Evolutionary conservation across 2,329 filamentous ascomycete species (phyloP).

Genomic region (Phaeoacremonium minimum): DNA sequence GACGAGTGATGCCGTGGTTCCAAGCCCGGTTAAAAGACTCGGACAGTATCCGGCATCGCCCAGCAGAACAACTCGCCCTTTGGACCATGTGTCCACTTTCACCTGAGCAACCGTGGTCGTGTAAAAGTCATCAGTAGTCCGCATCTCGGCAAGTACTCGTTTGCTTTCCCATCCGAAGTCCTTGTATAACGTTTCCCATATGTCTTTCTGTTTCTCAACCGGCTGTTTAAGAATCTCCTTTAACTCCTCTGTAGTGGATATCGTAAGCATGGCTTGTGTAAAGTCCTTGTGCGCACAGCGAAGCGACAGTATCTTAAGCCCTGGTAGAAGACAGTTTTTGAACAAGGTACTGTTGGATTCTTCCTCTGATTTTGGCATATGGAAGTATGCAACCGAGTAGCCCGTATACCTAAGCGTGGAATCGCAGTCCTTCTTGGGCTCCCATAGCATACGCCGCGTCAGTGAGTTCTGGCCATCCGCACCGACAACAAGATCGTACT

Average conservation of each 20-base stretch:
- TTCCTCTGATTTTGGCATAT: constrained; percentile 4
- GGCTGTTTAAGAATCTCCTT: constrained; percentile 3
- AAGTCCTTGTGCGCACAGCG: constrained; percentile 21
- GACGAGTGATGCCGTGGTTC: constrained; percentile 41
- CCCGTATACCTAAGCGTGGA: constrained; percentile 19
- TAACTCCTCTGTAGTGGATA: constrained; percentile 1
- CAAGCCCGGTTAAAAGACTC: constrained; percentile 43
- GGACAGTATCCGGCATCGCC: constrained; percentile 52
- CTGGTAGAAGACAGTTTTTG: constrained; percentile 1
- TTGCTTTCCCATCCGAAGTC: constrained; percentile 37
- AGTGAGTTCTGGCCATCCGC: constrained; percentile 51
- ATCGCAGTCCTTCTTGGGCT: constrained; percentile 14
- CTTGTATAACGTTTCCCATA: constrained; percentile 3
- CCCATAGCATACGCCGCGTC: constrained; percentile 36
- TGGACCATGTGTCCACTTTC: constrained; percentile 35
- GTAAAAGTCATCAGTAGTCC: constrained; percentile 39
- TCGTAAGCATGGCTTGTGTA: constrained; percentile 7
- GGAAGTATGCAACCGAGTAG: constrained; percentile 8
- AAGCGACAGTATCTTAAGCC: constrained; percentile 31
- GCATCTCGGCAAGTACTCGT: constrained; percentile 35
- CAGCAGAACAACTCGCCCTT: constrained; percentile 42
- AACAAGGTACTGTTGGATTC: constrained; percentile 1
- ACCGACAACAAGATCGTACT: constrained; percentile 48
- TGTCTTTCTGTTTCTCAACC: constrained; percentile 6
- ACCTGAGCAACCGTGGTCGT: constrained; percentile 38